Base-by-base conservation (phyloP, 192 early-diverging fungal genomes). In the Linnemannia zychae region DNA sequence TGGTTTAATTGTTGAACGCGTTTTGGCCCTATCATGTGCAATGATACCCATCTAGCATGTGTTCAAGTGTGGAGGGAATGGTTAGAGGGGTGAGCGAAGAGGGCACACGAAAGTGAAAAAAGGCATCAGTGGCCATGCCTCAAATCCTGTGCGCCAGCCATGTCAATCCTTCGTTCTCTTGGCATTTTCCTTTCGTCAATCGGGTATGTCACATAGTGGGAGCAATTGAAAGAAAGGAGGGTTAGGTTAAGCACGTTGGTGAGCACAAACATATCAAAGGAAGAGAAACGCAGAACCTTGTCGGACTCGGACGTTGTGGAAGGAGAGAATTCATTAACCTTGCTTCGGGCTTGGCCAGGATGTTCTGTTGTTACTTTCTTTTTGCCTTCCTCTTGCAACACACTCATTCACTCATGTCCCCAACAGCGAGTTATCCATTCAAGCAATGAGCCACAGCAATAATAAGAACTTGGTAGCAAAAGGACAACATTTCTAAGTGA, bases 241-340 rank as follows among this genome's bases (percentile, higher is more conserved):
- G n/a, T 63, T 63, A 63, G 28, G 57, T 28, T 63, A 63, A 63
- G 57, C 28, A 33, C 11, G 28, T 63, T 15, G 57, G 28, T 60
- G 57, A 63, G 57, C 57, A 63, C 57, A 63, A 28, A 28, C 28
- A 28, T 22, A 12, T 11, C 53, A 57, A 57, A 57, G n/a, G 16
- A 0, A 57, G n/a, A n/a, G n/a, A 57, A 57, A 9, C 40, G 9
- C 3, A 44, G 40, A 63, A 63, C 57, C 28, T 24, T 63, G 24
- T 63, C 57, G 57, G 57, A 63, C 57, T 63, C 28, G 57, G 57
- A 63, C 57, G 28, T 63, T 63, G 12, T 63, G 57, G 57, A 63
- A 33, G 12, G 12, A 63, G 2, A 2, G 24, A 31, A 28, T 63
- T 31, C 24, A 63, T 63, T 63, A 63, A 31, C 57, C 57, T 63